Conservation (phyloP, 2,329 filamentous ascomycete species). For the Pseudopithomyces maydicus region DNA sequence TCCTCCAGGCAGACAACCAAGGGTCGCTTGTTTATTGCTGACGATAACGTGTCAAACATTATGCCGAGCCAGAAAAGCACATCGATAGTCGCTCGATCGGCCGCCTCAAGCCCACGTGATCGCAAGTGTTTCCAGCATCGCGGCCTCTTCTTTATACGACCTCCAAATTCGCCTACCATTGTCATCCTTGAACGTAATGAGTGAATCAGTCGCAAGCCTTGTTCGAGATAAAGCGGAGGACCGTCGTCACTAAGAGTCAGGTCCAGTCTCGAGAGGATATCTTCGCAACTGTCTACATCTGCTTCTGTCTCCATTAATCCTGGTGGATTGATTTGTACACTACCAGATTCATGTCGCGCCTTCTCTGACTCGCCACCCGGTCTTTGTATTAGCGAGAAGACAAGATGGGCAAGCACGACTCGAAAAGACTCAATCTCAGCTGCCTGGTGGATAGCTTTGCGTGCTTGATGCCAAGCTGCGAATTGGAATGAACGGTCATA, state of each 20-base stretch:
- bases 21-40: slow-evolving; percentile 56
- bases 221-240: slow-evolving; percentile 47
- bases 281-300: slow-evolving; percentile 32
- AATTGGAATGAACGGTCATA: slow-evolving; percentile 47
- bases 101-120: slow-evolving; percentile 29
- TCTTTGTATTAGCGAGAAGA: slow-evolving; percentile 53
- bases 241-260: slow-evolving; percentile 42
- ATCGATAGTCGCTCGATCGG: slow-evolving; percentile 55
- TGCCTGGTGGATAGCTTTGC: slow-evolving; percentile 44
- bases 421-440: slow-evolving; percentile 52
- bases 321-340: background rate
- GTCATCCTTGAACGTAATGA: slow-evolving; percentile 38
- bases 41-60: slow-evolving; percentile 62
- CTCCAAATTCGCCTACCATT: slow-evolving; percentile 19
- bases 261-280: slow-evolving; percentile 36
- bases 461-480: slow-evolving; percentile 50
- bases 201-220: slow-evolving; percentile 48
- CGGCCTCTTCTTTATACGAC: slow-evolving; percentile 11
- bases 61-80: slow-evolving; percentile 62
- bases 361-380: slow-evolving; percentile 33
- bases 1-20: slow-evolving; percentile 54
- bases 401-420: slow-evolving; percentile 51
- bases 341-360: background rate
- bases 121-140: slow-evolving; percentile 20
- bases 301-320: slow-evolving; percentile 1